A percentile compares a stretch with the other conserved stretches of the same genome.
Evolutionary conservation across 805 yeast genomes (phyloP).

Genomic region (Vanderwaltozyma verrucispora): DNA sequence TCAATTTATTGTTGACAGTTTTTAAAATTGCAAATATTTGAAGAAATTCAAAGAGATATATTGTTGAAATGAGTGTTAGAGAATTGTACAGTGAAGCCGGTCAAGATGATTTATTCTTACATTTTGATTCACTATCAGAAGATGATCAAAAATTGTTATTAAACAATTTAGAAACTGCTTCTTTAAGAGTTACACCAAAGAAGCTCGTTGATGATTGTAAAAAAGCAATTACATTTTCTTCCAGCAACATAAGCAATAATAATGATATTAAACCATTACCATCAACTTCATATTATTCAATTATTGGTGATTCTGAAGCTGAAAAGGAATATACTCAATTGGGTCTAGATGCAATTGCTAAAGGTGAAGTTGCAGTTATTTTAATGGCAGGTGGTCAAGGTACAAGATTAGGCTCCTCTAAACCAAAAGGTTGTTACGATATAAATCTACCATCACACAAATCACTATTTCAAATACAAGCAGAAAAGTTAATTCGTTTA

Average conservation of each 20-base stretch:
- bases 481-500: conserved; percentile 65
- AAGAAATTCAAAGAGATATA: no score
- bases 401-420: conserved; percentile 78
- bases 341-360: conserved; percentile 61
- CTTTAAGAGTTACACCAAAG: conserved; percentile 12
- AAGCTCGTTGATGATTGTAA: conserved; percentile 31
- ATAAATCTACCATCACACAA: conserved; percentile 77
- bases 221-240: conserved; percentile 35
- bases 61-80: no score
- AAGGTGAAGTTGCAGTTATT: conserved; percentile 75
- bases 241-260: conserved; percentile 16
- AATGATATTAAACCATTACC: conserved; percentile 42
- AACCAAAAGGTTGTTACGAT: conserved; percentile 91
- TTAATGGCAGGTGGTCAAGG: conserved; percentile 99
- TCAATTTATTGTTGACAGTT: conserved; percentile 1
- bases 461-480: conserved; percentile 85
- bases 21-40: no score
- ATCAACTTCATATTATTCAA: conserved; percentile 40
- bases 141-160: conserved; percentile 31
- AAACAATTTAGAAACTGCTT: conserved; percentile 20
- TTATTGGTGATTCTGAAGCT: conserved; percentile 25
- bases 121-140: conserved; percentile 32
- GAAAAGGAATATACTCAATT: conserved; percentile 34
- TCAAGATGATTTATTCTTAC: conserved; percentile 44
- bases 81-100: conserved; percentile 35